Base-by-base conservation (phyloP, 306 rosid species). In the Inga oerstediana region DNA sequence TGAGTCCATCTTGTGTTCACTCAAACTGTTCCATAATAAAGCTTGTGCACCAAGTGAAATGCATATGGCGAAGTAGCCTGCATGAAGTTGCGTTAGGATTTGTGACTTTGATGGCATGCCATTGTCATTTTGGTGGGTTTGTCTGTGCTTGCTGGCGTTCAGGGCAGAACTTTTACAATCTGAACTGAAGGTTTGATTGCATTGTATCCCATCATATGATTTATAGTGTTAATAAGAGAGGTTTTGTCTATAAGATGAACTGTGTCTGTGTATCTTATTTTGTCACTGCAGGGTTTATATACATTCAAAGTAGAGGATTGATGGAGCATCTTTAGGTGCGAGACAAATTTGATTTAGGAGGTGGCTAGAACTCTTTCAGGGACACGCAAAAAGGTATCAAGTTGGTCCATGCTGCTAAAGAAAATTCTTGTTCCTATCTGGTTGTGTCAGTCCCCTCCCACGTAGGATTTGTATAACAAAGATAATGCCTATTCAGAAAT, bases 41-140 rank as follows among this genome's bases (percentile, higher is more conserved):
- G 90, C 86, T 79, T 91, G 93, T 72, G 90, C 87, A 69, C 85
- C 91, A 37, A 89, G 80, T 17, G 91, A 84, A 45, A 91, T 75
- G 72, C 85, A 85, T 52, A 87, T 81, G 75, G 82, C 83, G 84
- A 91, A 88, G 80, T 81, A 89, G 84, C 89, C 89, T 24, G 85
- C 88, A 78, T 85, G 91, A 49, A 88, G 43, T 61, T 68, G 83
- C 17, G 82, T 74, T 82, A 88, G 74, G 74, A 88, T 12, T 69
- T 86, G 58, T 30, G 56, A 34, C 9, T 44, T 75, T 54, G 73
- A 66, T 78, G 84, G 56, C 62, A 76, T 84, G 72, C 82, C 62
- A n/a, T 37, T 58, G 8, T 81, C 35, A 10, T 9, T 30, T 30
- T 74, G 72, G 65, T 35, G 61, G 58, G 59, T 12, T 39, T 54